A percentile compares a stretch with the other conserved stretches of the same genome.
phyloP scores from a whole-genome alignment of 225 moss, liverwort and hornwort genomes.

The Asterella californica region DNA sequence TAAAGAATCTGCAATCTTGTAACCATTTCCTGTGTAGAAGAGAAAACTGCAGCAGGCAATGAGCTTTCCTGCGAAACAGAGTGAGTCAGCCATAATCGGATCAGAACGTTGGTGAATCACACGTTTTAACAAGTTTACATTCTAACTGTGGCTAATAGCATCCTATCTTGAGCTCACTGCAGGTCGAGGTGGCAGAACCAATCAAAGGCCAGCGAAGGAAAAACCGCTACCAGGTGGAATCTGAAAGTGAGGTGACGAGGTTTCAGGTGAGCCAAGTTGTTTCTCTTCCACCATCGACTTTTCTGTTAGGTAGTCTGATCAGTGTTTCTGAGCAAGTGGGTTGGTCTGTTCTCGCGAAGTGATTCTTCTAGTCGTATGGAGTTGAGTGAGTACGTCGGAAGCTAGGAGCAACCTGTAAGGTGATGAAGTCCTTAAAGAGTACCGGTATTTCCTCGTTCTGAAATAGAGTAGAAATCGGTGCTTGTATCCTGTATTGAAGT shows the following conservation, averaged over 20 bases:
- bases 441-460: neutral
- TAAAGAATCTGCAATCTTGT: neutral
- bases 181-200: constrained; percentile 10
- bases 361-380: neutral
- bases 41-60: neutral
- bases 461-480: neutral
- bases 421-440: neutral
- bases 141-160: neutral
- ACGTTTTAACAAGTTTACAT: neutral
- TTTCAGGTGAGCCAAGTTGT: constrained; percentile 25
- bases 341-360: neutral
- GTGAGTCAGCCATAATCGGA: neutral
- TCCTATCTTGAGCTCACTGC: neutral
- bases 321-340: neutral
- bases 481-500: neutral
- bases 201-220: constrained; percentile 16
- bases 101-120: neutral
- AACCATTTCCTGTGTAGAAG: neutral
- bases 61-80: neutral
- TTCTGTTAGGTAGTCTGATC: neutral
- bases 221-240: constrained; percentile 20
- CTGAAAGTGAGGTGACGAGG: neutral
- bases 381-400: neutral
- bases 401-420: neutral
- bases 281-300: neutral